These are phyloP conservation scores for Taxawa tesnikishii DNA, from an alignment of 2,329 filamentous ascomycete species.

Conservation along the genomic window DNA sequence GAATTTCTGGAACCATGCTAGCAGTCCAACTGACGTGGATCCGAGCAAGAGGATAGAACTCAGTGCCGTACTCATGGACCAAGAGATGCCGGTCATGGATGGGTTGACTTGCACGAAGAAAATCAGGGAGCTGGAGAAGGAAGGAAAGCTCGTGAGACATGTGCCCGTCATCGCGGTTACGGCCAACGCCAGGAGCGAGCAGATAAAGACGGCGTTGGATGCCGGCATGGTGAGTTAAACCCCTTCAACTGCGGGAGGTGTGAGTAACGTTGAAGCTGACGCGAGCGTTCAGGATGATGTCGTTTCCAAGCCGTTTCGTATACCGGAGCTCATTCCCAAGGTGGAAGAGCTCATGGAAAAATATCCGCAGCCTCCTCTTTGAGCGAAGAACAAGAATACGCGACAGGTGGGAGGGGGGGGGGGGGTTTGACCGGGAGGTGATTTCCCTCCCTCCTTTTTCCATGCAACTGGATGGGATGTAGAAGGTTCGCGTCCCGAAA, in stretches of 20 bases:
- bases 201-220: conserved; percentile 58
- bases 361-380: conserved; percentile 12
- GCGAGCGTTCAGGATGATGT: conserved; percentile 31
- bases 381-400: neutral
- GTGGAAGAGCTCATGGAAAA: conserved; percentile 33
- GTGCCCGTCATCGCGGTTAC: conserved; percentile 78
- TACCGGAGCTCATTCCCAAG: conserved; percentile 36
- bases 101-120: conserved; percentile 59
- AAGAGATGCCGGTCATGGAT: conserved; percentile 76
- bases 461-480: no score
- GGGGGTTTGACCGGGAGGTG: no score
- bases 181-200: conserved; percentile 64
- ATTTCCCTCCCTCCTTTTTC: no score
- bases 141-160: conserved; percentile 49
- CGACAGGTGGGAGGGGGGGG: no score
- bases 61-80: conserved; percentile 58
- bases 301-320: conserved; percentile 38
- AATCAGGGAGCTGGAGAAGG: conserved; percentile 55
- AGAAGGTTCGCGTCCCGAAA: no score
- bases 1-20: conserved; percentile 26
- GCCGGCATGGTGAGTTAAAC: conserved; percentile 48
- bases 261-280: conserved; percentile 8
- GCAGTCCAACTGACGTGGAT: neutral
- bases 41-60: conserved; percentile 5
- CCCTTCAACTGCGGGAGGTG: no score